Percentiles rank a stretch among this genome's conserved stretches.
Conservation (phyloP, 2,329 filamentous ascomycete genomes). For the Sporothrix euskadiensis region DNA sequence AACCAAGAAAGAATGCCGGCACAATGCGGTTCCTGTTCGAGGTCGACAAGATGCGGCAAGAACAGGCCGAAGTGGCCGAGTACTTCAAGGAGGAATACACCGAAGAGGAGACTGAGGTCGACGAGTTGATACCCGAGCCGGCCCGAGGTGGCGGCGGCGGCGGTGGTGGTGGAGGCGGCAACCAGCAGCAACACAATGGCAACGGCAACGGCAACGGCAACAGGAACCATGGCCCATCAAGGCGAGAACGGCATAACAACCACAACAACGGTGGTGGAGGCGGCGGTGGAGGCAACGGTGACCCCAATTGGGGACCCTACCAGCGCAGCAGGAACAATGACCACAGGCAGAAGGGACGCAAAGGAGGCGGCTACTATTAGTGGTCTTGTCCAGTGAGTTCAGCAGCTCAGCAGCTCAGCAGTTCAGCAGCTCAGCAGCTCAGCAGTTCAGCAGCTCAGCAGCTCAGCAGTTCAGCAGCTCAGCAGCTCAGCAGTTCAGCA, state of each 20-base stretch:
- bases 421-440: too few species aligned
- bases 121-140: slow-evolving; percentile 56
- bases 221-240: slow-evolving; percentile 5
- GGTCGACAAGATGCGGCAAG: slow-evolving; percentile 68
- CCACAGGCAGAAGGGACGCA: slow-evolving; percentile 10
- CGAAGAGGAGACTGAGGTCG: slow-evolving; percentile 75
- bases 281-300: slow-evolving; percentile 6
- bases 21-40: slow-evolving; percentile 91
- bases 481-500: not conserved
- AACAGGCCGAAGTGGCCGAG: slow-evolving; percentile 65
- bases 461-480: too few species aligned
- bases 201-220: slow-evolving; percentile 3
- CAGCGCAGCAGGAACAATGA: slow-evolving; percentile 27
- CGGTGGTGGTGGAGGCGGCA: not conserved
- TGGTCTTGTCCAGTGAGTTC: not conserved
- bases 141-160: not conserved
- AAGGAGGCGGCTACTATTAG: slow-evolving; percentile 24
- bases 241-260: slow-evolving; percentile 24
- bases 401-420: not conserved
- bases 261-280: not conserved
- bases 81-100: slow-evolving; percentile 75
- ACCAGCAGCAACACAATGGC: not conserved
- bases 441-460: too few species aligned
- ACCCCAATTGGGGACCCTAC: slow-evolving; percentile 21
- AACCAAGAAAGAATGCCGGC: slow-evolving; percentile 58